Evolutionary conservation across 2,329 filamentous ascomycete species (phyloP).

Genomic region (Cryphonectria japonica): DNA sequence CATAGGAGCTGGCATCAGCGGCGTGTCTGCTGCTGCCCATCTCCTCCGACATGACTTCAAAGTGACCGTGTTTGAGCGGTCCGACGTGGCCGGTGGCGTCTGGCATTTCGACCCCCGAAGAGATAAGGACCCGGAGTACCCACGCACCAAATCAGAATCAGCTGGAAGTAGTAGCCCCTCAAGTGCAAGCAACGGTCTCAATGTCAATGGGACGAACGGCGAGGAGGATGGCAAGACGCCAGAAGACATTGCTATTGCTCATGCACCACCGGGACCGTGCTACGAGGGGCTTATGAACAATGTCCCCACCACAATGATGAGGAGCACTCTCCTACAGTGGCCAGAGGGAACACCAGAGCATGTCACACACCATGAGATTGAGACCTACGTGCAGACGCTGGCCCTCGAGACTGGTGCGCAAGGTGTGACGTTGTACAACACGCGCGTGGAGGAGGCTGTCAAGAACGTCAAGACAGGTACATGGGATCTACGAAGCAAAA

Average conservation of each 20-base stretch:
- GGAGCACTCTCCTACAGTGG: constrained; percentile 53
- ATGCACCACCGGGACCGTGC: constrained; percentile 57
- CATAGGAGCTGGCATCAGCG: constrained; percentile 46
- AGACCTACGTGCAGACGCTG: constrained; percentile 65
- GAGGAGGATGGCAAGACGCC: background rate
- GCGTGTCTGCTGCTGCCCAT: constrained; percentile 44
- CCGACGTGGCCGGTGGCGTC: constrained; percentile 41
- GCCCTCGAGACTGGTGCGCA: constrained; percentile 55
- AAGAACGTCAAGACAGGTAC: constrained; percentile 32
- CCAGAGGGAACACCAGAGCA: constrained; percentile 62
- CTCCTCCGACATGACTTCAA: constrained; percentile 41
- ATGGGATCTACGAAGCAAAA: constrained; percentile 58
- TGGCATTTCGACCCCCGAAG: constrained; percentile 43
- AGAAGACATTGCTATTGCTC: constrained; percentile 34
- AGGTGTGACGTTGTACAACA: constrained; percentile 56
- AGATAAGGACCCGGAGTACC: constrained; percentile 40
- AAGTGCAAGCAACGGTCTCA: background rate
- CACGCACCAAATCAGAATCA: constrained; percentile 32
- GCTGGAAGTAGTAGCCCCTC: background rate
- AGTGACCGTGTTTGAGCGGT: constrained; percentile 46
- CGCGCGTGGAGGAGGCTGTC: constrained; percentile 54
- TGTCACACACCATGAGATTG: constrained; percentile 59
- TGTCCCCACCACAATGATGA: constrained; percentile 64
- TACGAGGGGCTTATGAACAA: constrained; percentile 69
- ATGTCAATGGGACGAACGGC: background rate